Evolutionary conservation across 2,329 filamentous ascomycete species (phyloP).

Genomic region (Diplodia sapinea): DNA sequence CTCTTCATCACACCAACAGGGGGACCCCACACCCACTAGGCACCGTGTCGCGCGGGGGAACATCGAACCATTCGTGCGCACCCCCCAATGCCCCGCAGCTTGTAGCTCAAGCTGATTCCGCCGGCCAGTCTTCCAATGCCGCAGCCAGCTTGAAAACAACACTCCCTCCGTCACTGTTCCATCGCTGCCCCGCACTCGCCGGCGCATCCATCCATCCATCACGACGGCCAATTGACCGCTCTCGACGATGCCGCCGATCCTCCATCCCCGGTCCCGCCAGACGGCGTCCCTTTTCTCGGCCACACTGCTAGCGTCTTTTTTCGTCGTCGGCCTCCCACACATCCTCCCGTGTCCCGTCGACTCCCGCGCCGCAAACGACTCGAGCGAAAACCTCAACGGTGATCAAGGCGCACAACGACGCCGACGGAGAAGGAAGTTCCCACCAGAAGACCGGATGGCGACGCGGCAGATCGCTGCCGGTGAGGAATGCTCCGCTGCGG

Average conservation of each 20-base stretch:
- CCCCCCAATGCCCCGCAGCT: constrained; percentile 1
- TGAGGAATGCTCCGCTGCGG: constrained; percentile 36
- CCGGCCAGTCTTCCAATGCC: constrained; percentile 22
- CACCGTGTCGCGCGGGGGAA: constrained; percentile 5
- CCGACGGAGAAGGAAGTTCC: constrained; percentile 48
- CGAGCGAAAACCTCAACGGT: constrained; percentile 44
- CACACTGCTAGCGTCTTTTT: constrained; percentile 87
- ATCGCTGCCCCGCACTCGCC: neutral
- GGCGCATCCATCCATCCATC: neutral
- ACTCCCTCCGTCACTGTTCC: neutral
- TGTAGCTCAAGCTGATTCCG: neutral
- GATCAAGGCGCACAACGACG: constrained; percentile 32
- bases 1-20: constrained; percentile 3
- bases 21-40: constrained; percentile 19
- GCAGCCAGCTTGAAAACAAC: neutral
- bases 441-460: constrained; percentile 29
- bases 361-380: constrained; percentile 70
- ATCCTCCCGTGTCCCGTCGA: constrained; percentile 85
- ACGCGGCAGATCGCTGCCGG: constrained; percentile 35
- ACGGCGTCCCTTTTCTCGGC: constrained; percentile 94
- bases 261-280: constrained; percentile 91
- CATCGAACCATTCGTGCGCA: constrained; percentile 5
- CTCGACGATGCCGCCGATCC: constrained; percentile 72
- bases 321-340: constrained; percentile 91
- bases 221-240: constrained; percentile 8